Conservation (phyloP, 257 asterid genomes). For the Verbascum thapsus region DNA sequence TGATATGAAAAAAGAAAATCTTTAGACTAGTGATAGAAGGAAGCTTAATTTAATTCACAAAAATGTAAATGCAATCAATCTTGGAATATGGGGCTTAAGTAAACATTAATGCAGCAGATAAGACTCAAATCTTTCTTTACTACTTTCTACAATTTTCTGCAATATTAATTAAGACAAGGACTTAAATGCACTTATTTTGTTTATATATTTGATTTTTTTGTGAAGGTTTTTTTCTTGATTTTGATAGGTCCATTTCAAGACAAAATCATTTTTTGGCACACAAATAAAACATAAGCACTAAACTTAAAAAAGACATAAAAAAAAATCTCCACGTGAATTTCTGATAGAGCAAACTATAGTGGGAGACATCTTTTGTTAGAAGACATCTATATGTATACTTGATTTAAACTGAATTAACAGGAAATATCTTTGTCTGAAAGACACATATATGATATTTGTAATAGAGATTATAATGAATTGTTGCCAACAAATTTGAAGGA, state of each 20-base stretch:
- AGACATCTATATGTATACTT: too few relatives aligned
- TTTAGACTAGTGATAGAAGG: too few relatives aligned
- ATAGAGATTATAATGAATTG: too few relatives aligned
- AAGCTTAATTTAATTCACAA: not conserved
- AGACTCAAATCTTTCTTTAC: not conserved
- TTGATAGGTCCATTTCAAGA: not conserved
- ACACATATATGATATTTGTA: too few relatives aligned
- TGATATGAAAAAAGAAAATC: too few relatives aligned
- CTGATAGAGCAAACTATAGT: constrained; percentile 26
- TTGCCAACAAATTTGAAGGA: too few relatives aligned
- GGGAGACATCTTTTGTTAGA: constrained; percentile 44
- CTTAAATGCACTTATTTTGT: not conserved
- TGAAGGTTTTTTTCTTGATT: not conserved
- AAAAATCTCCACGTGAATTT: constrained; percentile 30
- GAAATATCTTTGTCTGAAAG: too few relatives aligned
- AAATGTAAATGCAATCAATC: constrained; percentile 1
- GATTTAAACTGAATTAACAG: too few relatives aligned
- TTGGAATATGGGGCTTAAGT: not conserved
- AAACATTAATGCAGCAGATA: constrained; percentile 8
- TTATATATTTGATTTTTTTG: too few relatives aligned
- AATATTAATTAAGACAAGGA: not conserved
- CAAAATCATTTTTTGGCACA: not conserved
- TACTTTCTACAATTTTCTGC: not conserved
- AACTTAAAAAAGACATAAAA: too few relatives aligned
- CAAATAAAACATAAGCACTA: not conserved